These are phyloP conservation scores for Leucosporidium creatinivorum DNA, from an alignment of 768 basidiomycete genomes.

Conservation along the genomic window DNA sequence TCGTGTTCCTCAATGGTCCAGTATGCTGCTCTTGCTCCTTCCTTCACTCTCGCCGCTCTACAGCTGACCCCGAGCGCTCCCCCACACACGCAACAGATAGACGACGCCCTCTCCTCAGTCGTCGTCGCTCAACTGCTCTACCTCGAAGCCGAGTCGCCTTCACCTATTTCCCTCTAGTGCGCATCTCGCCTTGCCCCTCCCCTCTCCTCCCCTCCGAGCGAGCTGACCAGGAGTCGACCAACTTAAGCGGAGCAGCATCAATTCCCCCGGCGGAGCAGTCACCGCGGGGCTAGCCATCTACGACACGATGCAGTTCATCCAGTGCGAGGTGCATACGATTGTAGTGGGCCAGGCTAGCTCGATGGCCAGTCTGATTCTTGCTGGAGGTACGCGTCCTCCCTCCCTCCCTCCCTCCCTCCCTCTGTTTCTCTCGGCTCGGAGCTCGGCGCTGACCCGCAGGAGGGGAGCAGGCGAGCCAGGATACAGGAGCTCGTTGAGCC, in stretches of 20 bases:
- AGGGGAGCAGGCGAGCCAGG: slow-evolving; percentile 60
- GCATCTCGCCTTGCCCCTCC: slow-evolving; percentile 14
- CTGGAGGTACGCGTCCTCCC: slow-evolving; percentile 52
- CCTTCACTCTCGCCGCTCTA: no score
- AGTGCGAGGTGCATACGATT: slow-evolving; percentile 91
- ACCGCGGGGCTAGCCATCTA: slow-evolving; percentile 95
- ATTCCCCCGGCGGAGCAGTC: slow-evolving; percentile 92
- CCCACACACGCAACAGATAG: slow-evolving; percentile 64
- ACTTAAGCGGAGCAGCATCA: slow-evolving; percentile 49
- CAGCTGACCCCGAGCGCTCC: background rate
- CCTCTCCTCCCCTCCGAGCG: background rate
- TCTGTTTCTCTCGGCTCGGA: no score
- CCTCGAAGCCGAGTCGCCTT: slow-evolving; percentile 77
- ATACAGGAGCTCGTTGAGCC: slow-evolving; percentile 82
- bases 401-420: no score
- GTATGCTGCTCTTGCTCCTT: slow-evolving; percentile 44
- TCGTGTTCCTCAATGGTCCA: slow-evolving; percentile 90
- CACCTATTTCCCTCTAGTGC: slow-evolving; percentile 77
- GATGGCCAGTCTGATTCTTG: slow-evolving; percentile 89
- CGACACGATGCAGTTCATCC: slow-evolving; percentile 84
- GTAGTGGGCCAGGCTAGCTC: slow-evolving; percentile 91
- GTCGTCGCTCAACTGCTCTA: slow-evolving; percentile 88
- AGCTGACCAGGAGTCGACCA: background rate
- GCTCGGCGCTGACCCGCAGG: no score
- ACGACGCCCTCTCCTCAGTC: slow-evolving; percentile 79